phyloP scores from a whole-genome alignment of 2,329 filamentous ascomycete species.

The Ceratocystiopsis brevicomis region DNA sequence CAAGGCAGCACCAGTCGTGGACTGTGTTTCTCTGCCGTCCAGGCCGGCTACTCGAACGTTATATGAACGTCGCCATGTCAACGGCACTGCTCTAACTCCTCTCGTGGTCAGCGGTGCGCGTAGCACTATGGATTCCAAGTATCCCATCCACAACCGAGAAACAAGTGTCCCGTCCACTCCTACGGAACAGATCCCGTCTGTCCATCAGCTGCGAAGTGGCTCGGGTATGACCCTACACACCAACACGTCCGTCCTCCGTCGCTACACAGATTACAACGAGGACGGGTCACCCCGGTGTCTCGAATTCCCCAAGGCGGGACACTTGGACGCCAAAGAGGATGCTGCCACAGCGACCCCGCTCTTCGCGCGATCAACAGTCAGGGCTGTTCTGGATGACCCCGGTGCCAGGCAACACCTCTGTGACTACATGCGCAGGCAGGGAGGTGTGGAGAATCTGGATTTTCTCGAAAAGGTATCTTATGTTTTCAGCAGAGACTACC shows the following conservation, averaged over 20 bases:
- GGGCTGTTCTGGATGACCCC: conserved; percentile 29
- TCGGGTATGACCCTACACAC: conserved; percentile 27
- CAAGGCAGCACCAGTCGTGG: too few relatives aligned
- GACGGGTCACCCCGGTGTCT: conserved; percentile 17
- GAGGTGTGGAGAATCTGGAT: conserved; percentile 30
- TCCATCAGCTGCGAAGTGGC: conserved; percentile 21
- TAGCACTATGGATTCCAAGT: not conserved
- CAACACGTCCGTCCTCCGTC: conserved; percentile 24
- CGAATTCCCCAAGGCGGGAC: conserved; percentile 8
- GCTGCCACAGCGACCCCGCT: conserved; percentile 21
- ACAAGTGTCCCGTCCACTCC: too few relatives aligned
- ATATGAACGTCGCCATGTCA: not conserved
- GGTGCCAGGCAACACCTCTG: conserved; percentile 26
- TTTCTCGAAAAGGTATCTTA: conserved; percentile 27
- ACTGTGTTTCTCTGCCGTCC: too few relatives aligned
- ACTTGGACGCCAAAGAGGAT: conserved; percentile 3
- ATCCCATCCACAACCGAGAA: not conserved
- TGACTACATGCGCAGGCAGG: conserved; percentile 27
- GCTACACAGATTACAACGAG: conserved; percentile 26
- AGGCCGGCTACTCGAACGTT: not conserved
- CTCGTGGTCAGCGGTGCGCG: conserved; percentile 2
- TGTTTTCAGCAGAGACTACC: conserved; percentile 11
- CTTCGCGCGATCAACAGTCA: conserved; percentile 29
- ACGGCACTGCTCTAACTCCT: not conserved
- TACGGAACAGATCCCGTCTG: not conserved